A percentile compares a stretch with the other conserved stretches of the same genome.
Conservation (phyloP, 2,329 filamentous ascomycete genomes). For the Penicillium polonicum region DNA sequence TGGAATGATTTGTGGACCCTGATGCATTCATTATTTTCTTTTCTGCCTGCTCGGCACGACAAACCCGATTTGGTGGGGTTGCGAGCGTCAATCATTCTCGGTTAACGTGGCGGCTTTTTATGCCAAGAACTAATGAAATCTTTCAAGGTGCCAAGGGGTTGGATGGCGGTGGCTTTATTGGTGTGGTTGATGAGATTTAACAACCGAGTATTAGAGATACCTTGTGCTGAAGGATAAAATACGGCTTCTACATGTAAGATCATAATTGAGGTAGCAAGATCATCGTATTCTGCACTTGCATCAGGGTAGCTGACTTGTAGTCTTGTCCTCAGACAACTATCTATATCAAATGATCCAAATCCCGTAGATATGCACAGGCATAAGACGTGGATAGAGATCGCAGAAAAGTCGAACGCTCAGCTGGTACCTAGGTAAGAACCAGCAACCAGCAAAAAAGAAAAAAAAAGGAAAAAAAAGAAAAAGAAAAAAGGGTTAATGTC, state of each 20-base stretch:
- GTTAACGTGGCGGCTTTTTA: background rate
- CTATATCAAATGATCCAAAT: slow-evolving; percentile 13
- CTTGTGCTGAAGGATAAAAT: no score
- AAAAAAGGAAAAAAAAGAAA: slow-evolving; percentile 7
- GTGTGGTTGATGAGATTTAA: background rate
- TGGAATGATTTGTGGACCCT: background rate
- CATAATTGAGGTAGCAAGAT: slow-evolving; percentile 1
- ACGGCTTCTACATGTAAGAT: background rate
- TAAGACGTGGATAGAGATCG: slow-evolving; percentile 11
- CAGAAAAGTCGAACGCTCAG: slow-evolving; percentile 18
- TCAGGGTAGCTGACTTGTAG: slow-evolving; percentile 9
- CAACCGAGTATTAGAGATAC: background rate
- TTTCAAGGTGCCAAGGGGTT: background rate
- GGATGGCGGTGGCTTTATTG: background rate
- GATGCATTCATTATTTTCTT: background rate
- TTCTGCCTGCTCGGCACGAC: background rate
- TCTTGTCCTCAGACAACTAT: slow-evolving; percentile 9
- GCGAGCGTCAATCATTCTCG: background rate
- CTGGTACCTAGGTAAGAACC: background rate
- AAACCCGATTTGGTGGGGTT: background rate
- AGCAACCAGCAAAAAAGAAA: slow-evolving; percentile 12
- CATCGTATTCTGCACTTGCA: slow-evolving; percentile 16
- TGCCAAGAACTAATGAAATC: background rate
- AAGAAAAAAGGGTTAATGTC: background rate
- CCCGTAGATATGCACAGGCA: slow-evolving; percentile 14